Base-by-base conservation (phyloP, 1,284 basidiomycete species). In the Fomitopsis schrenkii region DNA sequence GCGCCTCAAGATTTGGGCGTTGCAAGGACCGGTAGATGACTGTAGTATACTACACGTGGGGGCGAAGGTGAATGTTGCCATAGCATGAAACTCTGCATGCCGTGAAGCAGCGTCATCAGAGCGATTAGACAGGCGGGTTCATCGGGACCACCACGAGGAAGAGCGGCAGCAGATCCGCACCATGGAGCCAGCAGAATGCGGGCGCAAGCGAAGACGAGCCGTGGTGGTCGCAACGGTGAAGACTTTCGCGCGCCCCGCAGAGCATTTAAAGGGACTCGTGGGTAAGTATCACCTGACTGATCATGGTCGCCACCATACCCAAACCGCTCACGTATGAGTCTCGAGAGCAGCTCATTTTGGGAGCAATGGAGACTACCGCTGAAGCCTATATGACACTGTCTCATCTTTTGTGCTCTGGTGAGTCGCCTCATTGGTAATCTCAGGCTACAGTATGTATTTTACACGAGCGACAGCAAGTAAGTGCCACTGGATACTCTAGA, bases 1-100 rank as follows among this genome's bases (percentile, higher is more conserved):
- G n/a, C n/a, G n/a, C n/a, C n/a, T n/a, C n/a, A n/a, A n/a, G n/a
- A n/a, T n/a, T n/a, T 33, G 30, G 30, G 3, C 3, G 7, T 33
- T 7, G 30, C 30, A 7, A 33, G 30, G 30, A 33, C 30, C 3
- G 30, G 3, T 33, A 33, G 30, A 33, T n/a, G n/a, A n/a, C n/a
- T n/a, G n/a, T n/a, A 22, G 22, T 22, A 33, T 33, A 40, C 8
- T 10, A 15, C 12, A 40, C 3, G 38, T 14, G 12, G 12, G 14
- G 38, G 38, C 35, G 10, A 12, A 14, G 36, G 36, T n/a, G 42
- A n/a, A 59, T 89, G 80, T 90, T 64, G 85, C 88, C 88, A 74
- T 82, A 78, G 79, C 85, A 90, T 90, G 88, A 91, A 91, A 90
- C 88, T 88, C 88, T 81, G 83, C 77, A 83, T 84, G 68, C 80